Base-by-base conservation (phyloP, 2,329 filamentous ascomycete species). In the Metarhizium rileyi region DNA sequence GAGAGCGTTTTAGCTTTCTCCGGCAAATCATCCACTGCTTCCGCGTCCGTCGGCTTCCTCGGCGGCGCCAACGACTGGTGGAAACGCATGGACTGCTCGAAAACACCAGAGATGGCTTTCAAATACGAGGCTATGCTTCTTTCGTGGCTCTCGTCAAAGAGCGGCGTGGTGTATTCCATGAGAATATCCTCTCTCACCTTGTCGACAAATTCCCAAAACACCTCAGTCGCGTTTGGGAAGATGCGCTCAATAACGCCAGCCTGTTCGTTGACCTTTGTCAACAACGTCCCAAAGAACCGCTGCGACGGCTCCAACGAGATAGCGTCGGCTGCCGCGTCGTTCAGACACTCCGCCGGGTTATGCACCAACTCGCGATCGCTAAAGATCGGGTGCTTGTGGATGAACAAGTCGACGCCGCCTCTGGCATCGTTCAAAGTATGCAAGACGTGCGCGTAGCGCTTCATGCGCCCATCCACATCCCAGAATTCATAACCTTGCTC, bases 401-500 rank as follows among this genome's bases (percentile, higher is more conserved):
- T 82, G 63, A 95, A 97, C 1, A 90, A 74, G 48, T 97, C 89
- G 44, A 94, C 75, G 9, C 81, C 88, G 14, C 85, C 83, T 38
- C 77, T 75, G 16, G 89, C 90, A 25, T 87, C 89, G 63, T 95
- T 94, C 42, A 98, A 73, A 2, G 79, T 78, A 51, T 87, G 82
- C 50, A 98, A 70, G 16, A 98, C 90, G 58, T 89, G 82, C 2
- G 90, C 90, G 66, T 95, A 97, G 61, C 86, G 81, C 57, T 78
- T 82, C 91, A 97, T 96, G 48, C 83, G 77, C 2, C 88, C 90
- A 56, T 95, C 86, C 48, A 94, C 82, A 64, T 98, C 91, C 70
- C 86, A 87, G 41, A 82, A 83, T 63, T 93, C 88, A 57, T 94
- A 95, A 4, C 89, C 93, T 61, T 93, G 86, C 66, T 94, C 87